Conservation (phyloP, 805 yeast genomes). For the Candida berthetii region DNA sequence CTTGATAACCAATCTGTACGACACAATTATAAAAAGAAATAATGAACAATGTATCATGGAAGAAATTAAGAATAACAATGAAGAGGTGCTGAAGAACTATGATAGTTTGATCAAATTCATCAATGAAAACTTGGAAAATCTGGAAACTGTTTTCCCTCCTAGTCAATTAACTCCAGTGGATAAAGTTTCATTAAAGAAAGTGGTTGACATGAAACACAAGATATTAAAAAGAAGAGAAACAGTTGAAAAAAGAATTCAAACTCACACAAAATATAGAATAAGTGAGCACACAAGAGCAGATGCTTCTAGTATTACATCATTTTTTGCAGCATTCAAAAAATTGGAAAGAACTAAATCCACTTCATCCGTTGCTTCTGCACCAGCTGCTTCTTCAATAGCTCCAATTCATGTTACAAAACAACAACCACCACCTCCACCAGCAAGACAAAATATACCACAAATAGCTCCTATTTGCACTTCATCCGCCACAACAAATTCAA, state of each 20-base stretch:
- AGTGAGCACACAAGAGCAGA: constrained; percentile 8
- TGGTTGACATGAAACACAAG: constrained; percentile 12
- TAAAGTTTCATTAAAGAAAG: constrained; percentile 9
- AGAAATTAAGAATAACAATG: constrained; percentile 18
- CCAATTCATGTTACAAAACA: background rate
- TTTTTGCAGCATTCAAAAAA: constrained; percentile 15
- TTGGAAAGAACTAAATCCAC: background rate
- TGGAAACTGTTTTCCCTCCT: constrained; percentile 3
- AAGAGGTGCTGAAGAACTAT: constrained; percentile 9
- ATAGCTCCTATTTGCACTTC: background rate
- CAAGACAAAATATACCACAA: background rate
- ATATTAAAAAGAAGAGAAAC: constrained; percentile 9
- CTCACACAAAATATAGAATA: constrained; percentile 7
- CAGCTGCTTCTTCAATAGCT: background rate
- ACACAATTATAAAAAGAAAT: background rate
- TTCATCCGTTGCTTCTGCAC: background rate
- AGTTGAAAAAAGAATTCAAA: constrained; percentile 7
- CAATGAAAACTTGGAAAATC: constrained; percentile 2
- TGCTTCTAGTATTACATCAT: constrained; percentile 18
- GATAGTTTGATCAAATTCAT: constrained; percentile 7
- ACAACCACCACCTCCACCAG: background rate
- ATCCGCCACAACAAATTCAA: background rate
- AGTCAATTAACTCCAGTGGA: constrained; percentile 6
- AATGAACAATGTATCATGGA: constrained; percentile 2
- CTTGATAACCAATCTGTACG: background rate